Base-by-base conservation (phyloP, 1,284 basidiomycete genomes). In the Moesziomyces antarcticus region DNA sequence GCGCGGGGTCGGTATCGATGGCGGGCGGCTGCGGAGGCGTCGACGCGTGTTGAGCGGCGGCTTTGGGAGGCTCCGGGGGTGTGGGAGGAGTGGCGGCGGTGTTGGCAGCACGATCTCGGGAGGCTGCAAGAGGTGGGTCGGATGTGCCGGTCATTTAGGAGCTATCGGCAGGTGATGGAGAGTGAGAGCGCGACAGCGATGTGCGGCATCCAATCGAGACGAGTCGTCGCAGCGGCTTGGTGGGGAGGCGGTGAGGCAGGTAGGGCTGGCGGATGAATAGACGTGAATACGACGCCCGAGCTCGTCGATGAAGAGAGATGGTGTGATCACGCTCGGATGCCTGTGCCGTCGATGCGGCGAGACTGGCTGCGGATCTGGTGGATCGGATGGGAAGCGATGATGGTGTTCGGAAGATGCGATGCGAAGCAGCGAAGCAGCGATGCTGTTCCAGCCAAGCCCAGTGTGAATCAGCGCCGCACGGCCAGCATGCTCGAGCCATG, bases 121-220 rank as follows among this genome's bases (percentile, higher is more conserved):
- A 56, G 42, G 30, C 41, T 64, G 60, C 61, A 40, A 33, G 67
- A 21, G 24, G 57, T n/a, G 33, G 22, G 33, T 64, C 47, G 50
- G 60, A 64, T 57, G 61, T 43, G 46, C 49, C 53, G 54, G 53
- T 56, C 66, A 69, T 69, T 62, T 51, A 68, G 57, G 27, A 50
- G 50, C 41, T 40, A 40, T 16, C 14, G 37, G 14, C 13, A 18
- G 37, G 6, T 16, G 37, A 40, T 16, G 16, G 37, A 16, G 35
- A 40, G 18, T 3, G 37, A 40, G 16, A 40, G 37, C 16, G 37
- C 37, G 8, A 18, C 37, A 40, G 37, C 37, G 7, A 40, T 18
- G 37, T 40, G 37, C 37, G 6, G 37, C 37, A 40, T 40, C 37
- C 37, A 40, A 18, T 18, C 37, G 18, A 40, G 37, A 5, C 37